Conservation (phyloP, 2,329 filamentous ascomycete species). For the Didymella lethalis region DNA sequence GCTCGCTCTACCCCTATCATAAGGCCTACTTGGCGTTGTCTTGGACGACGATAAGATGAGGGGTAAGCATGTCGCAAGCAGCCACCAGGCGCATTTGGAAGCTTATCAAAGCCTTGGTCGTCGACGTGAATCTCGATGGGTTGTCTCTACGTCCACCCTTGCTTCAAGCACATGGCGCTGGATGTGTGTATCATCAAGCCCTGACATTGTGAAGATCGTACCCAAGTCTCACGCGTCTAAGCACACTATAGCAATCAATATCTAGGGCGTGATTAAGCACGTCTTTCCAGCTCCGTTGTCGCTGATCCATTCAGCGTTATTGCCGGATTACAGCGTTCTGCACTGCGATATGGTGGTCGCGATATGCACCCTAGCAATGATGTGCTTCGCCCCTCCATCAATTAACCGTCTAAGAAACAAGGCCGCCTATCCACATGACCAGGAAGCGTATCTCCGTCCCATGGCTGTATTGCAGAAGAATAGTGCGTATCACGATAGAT, state of each 20-base stretch:
- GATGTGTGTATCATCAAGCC: too few species aligned
- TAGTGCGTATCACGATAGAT: constrained; percentile 10
- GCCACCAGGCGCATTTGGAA: neutral
- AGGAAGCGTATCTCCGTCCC: constrained; percentile 1
- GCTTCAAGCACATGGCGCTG: too few species aligned
- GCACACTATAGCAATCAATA: too few species aligned
- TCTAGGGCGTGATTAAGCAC: neutral
- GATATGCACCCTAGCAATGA: constrained; percentile 14
- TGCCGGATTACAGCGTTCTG: neutral
- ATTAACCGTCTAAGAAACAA: neutral
- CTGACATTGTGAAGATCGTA: too few species aligned
- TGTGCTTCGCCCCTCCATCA: constrained; percentile 14
- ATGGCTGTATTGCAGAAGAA: constrained; percentile 12
- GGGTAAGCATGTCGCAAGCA: neutral
- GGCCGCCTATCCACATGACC: constrained; percentile 6
- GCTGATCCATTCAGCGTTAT: neutral
- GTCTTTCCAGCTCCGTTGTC: neutral
- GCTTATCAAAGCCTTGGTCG: neutral
- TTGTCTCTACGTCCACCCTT: too few species aligned
- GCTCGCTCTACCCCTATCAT: neutral
- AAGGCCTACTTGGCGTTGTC: constrained; percentile 1
- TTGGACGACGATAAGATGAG: constrained; percentile 6
- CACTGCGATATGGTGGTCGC: constrained; percentile 6
- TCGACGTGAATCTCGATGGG: neutral
- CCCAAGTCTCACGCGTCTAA: too few species aligned